Evolutionary conservation across 345 rosid genomes (phyloP), one percentile per base, ranked within the genome.

Genomic region (Salix udensis): DNA sequence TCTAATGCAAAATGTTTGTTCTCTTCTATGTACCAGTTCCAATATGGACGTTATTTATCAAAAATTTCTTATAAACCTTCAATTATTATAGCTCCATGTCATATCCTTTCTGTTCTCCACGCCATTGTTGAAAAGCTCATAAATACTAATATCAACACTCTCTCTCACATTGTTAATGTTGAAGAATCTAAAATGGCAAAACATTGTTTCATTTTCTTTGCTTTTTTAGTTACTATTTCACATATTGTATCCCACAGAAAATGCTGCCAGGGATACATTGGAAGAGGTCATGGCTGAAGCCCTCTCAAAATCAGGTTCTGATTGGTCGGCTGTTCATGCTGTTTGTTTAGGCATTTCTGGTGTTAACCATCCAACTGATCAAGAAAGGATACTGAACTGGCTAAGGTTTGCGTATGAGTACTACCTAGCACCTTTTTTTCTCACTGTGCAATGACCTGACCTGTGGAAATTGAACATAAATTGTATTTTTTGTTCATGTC

Each of bases 271-370:
- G 85, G 91, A 89, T 79, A 93, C 94, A 23, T 78, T 95, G 75
- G 97, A 93, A 87, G 85, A 88, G 66, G 94, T 95, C 76, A 91
- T 95, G 86, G 88, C 91, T 6, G 94, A 91, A 77, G 93, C 93
- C 31, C 96, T 95, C 81, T 82, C 76, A 67, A 86, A 88, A 69
- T 83, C 96, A 15, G 94, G 91, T 68, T 91, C 87, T 44, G 84
- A 75, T 71, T 84, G 88, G 69, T 88, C 94, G 68, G 86, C 88
- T 31, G 98, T 95, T 52, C 86, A 85, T 5, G 93, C 94, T 82
- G 96, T 95, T 70, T 95, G 97, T 83, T 89, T 95, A 79, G 97
- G 94, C 11, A 91, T 95, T 71, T 95, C 98, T 73, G 98, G 98
- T 84, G 98, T 95, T 52, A 93, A 95, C 81, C 98, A 93, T 83